phyloP scores from a whole-genome alignment of 139 green algal species.

The Picochlorum sp. region DNA sequence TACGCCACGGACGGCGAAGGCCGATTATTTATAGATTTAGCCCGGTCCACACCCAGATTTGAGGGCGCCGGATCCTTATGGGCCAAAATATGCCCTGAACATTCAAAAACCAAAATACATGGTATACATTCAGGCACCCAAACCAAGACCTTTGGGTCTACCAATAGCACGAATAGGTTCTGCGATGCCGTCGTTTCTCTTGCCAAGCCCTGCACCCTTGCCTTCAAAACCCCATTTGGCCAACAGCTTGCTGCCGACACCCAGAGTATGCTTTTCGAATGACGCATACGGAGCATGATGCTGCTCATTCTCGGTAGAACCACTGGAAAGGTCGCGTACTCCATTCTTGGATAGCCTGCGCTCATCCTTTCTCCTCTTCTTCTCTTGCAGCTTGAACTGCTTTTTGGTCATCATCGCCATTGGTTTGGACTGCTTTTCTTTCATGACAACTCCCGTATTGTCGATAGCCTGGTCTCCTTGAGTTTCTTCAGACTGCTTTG shows the following conservation, averaged over 20 bases:
- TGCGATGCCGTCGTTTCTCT: conserved; percentile 31
- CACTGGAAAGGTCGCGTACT: not conserved
- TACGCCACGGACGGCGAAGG: too few species aligned
- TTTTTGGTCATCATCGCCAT: conserved; percentile 6
- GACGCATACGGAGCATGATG: conserved; percentile 32
- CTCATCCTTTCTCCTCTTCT: conserved; percentile 3
- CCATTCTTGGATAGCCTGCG: not conserved
- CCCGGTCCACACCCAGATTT: too few species aligned
- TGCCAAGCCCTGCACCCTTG: conserved; percentile 46
- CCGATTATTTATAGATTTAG: too few species aligned
- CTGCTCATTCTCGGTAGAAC: not conserved
- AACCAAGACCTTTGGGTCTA: conserved; percentile 44
- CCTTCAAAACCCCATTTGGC: conserved; percentile 57
- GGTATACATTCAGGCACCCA: conserved; percentile 27
- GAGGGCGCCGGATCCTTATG: too few species aligned
- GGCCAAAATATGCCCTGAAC: too few species aligned
- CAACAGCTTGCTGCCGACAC: conserved; percentile 59
- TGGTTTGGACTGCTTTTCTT: not conserved
- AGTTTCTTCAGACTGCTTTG: not conserved
- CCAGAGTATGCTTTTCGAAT: conserved; percentile 66
- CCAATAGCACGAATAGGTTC: conserved; percentile 40
- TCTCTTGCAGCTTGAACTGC: not conserved
- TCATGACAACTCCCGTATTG: conserved; percentile 2
- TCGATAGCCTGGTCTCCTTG: not conserved
- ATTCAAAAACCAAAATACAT: too few species aligned